These are phyloP conservation scores for Neurospora sp. DNA, from an alignment of 495 filamentous ascomycete genomes.

Conservation along the genomic window DNA sequence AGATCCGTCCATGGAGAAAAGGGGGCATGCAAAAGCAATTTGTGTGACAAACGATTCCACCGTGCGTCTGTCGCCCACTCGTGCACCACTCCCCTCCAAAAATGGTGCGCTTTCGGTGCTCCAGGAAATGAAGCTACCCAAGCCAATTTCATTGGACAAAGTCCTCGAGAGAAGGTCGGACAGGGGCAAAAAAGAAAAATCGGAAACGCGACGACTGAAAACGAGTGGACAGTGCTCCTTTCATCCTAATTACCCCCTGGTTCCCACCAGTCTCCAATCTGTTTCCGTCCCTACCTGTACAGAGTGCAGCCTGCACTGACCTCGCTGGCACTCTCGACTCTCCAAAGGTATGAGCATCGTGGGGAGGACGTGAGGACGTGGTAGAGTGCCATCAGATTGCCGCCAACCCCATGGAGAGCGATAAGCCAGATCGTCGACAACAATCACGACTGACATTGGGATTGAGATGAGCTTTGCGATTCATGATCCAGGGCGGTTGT, in stretches of 20 bases:
- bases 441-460: background rate
- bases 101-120: slow-evolving; percentile 9
- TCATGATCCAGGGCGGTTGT: background rate
- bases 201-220: slow-evolving; percentile 7
- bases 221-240: slow-evolving; percentile 6
- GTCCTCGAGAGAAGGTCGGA: background rate
- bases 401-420: background rate
- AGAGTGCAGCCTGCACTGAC: background rate
- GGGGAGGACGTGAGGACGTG: background rate
- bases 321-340: background rate
- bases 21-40: background rate
- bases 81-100: background rate
- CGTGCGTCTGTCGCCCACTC: background rate
- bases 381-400: background rate
- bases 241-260: background rate
- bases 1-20: background rate
- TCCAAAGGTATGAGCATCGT: background rate
- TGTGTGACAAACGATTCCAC: background rate
- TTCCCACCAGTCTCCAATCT: background rate
- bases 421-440: background rate
- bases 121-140: slow-evolving; percentile 12
- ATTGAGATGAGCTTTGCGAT: background rate
- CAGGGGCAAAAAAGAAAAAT: slow-evolving; percentile 16
- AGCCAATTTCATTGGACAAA: slow-evolving; percentile 9
- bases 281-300: background rate